Evolutionary conservation across 2,329 filamentous ascomycete species (phyloP).

Genomic region (Penicillium aurantiogriseum): DNA sequence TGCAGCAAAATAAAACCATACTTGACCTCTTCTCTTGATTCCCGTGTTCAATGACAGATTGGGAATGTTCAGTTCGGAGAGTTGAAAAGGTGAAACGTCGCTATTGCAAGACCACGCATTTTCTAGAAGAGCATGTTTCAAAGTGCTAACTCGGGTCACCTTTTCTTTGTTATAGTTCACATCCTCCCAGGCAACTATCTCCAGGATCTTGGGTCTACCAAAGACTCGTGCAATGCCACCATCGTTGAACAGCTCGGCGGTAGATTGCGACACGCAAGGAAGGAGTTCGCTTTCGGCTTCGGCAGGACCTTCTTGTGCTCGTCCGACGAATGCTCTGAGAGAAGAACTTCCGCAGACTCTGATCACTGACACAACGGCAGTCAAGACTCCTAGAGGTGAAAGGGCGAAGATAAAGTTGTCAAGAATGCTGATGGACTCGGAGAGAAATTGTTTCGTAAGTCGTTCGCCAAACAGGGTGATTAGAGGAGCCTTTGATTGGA

Average conservation of each 20-base stretch:
- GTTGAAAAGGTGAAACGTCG: conserved; percentile 6
- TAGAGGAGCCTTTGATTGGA: conserved; percentile 30
- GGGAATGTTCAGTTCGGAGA: conserved; percentile 32
- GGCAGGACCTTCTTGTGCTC: conserved; percentile 45
- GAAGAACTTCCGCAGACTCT: conserved; percentile 46
- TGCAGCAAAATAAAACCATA: conserved; percentile 34
- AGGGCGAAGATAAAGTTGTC: conserved; percentile 51
- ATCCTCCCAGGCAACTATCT: conserved; percentile 45
- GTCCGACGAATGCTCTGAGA: conserved; percentile 47
- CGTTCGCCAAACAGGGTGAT: conserved; percentile 48
- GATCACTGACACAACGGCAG: conserved; percentile 46
- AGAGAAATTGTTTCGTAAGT: conserved; percentile 51
- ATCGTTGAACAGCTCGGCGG: conserved; percentile 49
- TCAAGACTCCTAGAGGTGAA: conserved; percentile 49
- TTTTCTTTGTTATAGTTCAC: conserved; percentile 33
- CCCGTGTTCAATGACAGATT: conserved; percentile 40
- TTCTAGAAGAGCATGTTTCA: conserved; percentile 26
- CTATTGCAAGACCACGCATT: conserved; percentile 23
- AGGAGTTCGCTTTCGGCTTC: conserved; percentile 46
- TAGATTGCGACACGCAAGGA: conserved; percentile 49
- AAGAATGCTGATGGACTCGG: conserved; percentile 40
- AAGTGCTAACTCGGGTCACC: conserved; percentile 24
- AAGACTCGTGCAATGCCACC: conserved; percentile 39
- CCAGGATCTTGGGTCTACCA: conserved; percentile 35
- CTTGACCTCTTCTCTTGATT: conserved; percentile 27